Conservation (phyloP, 305 asterid species). For the Solanum hybrid region DNA sequence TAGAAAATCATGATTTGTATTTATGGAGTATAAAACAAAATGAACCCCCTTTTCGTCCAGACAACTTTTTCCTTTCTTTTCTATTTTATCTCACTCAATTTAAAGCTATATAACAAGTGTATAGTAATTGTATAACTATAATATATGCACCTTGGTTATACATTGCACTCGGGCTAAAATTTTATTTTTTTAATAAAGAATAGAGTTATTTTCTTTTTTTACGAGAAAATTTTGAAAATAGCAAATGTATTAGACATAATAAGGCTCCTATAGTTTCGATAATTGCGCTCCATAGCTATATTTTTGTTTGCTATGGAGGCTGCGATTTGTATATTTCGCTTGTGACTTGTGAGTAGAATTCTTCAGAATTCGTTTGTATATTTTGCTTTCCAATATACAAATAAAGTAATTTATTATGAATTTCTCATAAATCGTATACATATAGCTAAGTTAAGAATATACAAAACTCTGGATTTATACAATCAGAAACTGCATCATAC, state of each 20-base stretch:
- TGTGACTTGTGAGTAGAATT: too few species aligned
- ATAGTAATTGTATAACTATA: not conserved
- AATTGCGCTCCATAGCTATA: not conserved
- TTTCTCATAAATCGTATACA: not conserved
- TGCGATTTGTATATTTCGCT: too few species aligned
- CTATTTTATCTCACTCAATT: not conserved
- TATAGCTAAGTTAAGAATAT: too few species aligned
- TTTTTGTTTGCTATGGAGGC: fast-evolving
- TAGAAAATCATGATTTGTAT: not conserved
- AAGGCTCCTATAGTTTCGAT: too few species aligned
- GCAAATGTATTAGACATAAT: not conserved
- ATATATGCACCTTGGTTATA: not conserved
- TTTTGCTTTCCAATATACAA: not conserved
- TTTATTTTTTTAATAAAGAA: not conserved
- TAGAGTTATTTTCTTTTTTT: not conserved
- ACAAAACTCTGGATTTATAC: too few species aligned
- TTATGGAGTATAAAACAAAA: not conserved
- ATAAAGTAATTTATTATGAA: too few species aligned
- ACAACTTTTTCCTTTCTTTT: not conserved
- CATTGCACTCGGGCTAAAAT: not conserved
- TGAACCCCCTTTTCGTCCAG: not conserved
- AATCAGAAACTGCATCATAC: too few species aligned
- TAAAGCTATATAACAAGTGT: not conserved
- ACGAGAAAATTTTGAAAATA: not conserved
- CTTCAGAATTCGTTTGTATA: not conserved